Conservation (phyloP, 345 rosid species). For the Balakata baccata region DNA sequence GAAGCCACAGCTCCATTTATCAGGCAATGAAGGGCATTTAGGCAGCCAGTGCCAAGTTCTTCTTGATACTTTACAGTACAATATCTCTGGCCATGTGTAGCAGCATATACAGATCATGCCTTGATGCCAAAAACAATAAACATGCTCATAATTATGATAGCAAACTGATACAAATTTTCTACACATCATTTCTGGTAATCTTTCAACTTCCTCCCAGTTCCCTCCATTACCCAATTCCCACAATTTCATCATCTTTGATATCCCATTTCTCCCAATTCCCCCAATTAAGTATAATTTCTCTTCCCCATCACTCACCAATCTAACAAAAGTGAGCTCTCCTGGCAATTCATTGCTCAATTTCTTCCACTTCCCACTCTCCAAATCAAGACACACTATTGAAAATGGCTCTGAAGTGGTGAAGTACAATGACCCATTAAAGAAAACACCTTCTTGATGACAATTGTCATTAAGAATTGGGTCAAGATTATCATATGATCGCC, state of each 20-base stretch:
- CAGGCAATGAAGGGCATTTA: slow-evolving; percentile 75
- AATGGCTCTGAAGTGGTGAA: slow-evolving; percentile 66
- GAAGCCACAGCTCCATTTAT: slow-evolving; percentile 92
- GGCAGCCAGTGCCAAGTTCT: slow-evolving; percentile 93
- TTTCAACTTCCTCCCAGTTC: slow-evolving; percentile 57
- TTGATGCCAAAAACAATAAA: slow-evolving; percentile 82
- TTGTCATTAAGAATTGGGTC: slow-evolving; percentile 39
- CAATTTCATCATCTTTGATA: slow-evolving; percentile 64
- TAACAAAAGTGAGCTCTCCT: slow-evolving; percentile 52
- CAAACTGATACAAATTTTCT: slow-evolving; percentile 77
- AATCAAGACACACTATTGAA: slow-evolving; percentile 44
- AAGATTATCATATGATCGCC: slow-evolving; percentile 47
- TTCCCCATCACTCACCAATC: slow-evolving; percentile 54
- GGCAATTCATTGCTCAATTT: slow-evolving; percentile 39
- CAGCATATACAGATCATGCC: slow-evolving; percentile 84
- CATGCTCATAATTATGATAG: slow-evolving; percentile 84
- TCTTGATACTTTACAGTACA: slow-evolving; percentile 61
- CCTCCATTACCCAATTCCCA: slow-evolving; percentile 51
- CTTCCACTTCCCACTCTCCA: slow-evolving; percentile 48
- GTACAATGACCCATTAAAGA: slow-evolving; percentile 49
- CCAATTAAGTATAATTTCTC: slow-evolving; percentile 69
- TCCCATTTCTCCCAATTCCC: slow-evolving; percentile 76
- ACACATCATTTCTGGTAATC: slow-evolving; percentile 70
- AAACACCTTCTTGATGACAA: slow-evolving; percentile 58
- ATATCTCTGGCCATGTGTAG: slow-evolving; percentile 92